Base-by-base conservation (phyloP, 176 grass and related monocot genomes). In the Cenchrus fungigraminus region DNA sequence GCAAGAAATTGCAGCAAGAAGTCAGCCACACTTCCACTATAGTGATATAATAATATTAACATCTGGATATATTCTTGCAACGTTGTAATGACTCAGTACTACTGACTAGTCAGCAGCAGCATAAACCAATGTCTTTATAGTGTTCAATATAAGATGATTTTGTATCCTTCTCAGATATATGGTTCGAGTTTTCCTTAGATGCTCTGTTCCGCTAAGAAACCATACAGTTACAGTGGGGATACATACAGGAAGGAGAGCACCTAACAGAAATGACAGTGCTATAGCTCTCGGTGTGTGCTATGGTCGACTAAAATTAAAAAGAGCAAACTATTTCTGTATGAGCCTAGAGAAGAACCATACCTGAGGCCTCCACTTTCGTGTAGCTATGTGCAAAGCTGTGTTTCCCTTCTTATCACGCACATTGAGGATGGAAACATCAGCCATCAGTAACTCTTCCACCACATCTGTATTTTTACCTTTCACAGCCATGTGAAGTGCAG, bases 311-410 rank as follows among this genome's bases (percentile, higher is more conserved):
- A 45, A 59, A 74, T 12, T 40, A 40, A 43, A 14, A 54, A 69
- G 42, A 67, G 17, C 9, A 61, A 87, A 0, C 6, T 68, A 74
- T n/a, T 14, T 78, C 1, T 6, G 44, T 40, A 76, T 66, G 17
- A 29, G 73, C 25, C 40, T 34, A 85, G 59, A 32, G 59, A 86
- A 80, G 47, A 77, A 68, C 28, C 57, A 80, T 92, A 99, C 97
- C 97, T 96, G 97, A 50, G 97, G 86, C 75, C 97, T 92, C 97
- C 97, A 99, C 94, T 99, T 99, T 85, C 97, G 91, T 44, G 97
- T 99, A 67, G 97, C 93, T 81, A 99, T 96, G 32, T 99, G 97
- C 65, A 99, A 89, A 78, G 93, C 91, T 28, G 97, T 96, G 71
- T 99, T 99, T 73, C 75, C 91, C 72, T 99, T 99, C 87, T 99